Conservation (phyloP, 2,329 filamentous ascomycete genomes). For the Cladosporium oxysporum region DNA sequence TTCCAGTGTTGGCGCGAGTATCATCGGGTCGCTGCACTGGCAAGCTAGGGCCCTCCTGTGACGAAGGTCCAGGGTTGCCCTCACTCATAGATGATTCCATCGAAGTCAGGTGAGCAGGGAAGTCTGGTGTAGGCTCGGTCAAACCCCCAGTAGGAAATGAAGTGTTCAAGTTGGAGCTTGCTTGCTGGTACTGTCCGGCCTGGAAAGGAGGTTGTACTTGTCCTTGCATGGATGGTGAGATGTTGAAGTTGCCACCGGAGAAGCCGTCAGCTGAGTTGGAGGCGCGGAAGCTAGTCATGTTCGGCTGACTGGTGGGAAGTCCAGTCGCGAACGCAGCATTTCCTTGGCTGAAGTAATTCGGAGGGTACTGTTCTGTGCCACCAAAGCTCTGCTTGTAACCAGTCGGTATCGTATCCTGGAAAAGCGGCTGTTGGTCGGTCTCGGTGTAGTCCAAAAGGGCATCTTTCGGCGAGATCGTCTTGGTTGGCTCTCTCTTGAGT, state of each 20-base stretch:
- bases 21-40: conserved; percentile 58
- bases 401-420: conserved; percentile 56
- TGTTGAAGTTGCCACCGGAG: conserved; percentile 32
- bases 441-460: conserved; percentile 84
- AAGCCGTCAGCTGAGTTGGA: conserved; percentile 37
- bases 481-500: conserved; percentile 50
- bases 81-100: conserved; percentile 65
- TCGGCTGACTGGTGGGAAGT: conserved; percentile 42
- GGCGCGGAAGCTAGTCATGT: conserved; percentile 51
- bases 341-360: conserved; percentile 46
- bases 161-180: conserved; percentile 30
- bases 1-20: conserved; percentile 75
- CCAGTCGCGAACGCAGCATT: conserved; percentile 48
- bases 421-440: conserved; percentile 71
- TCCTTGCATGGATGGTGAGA: conserved; percentile 30
- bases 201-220: conserved; percentile 28
- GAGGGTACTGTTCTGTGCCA: conserved; percentile 44
- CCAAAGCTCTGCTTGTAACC: conserved; percentile 39
- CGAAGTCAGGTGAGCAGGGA: conserved; percentile 60
- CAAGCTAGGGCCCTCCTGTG: conserved; percentile 39
- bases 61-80: conserved; percentile 46
- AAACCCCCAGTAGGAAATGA: conserved; percentile 28
- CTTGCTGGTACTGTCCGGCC: conserved; percentile 31
- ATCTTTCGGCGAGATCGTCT: conserved; percentile 94
- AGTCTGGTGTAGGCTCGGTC: conserved; percentile 54